phyloP scores from a whole-genome alignment of 345 rosid genomes.

The Rhizophora mangle region DNA sequence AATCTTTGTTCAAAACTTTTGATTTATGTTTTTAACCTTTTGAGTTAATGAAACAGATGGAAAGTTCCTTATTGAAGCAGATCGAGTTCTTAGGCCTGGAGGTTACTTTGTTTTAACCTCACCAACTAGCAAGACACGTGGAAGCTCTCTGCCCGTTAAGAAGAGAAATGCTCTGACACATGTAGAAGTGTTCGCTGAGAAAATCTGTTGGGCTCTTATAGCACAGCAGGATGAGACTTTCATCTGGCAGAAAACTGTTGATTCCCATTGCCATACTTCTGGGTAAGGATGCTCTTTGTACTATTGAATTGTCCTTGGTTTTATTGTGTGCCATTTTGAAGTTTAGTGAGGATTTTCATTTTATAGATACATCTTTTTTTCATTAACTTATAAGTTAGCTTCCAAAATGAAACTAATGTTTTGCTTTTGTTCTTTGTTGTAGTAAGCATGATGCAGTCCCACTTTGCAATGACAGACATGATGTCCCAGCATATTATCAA shows the following conservation, averaged over 20 bases:
- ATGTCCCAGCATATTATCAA: slow-evolving; percentile 64
- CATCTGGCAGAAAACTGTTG: slow-evolving; percentile 90
- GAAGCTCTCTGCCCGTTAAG: slow-evolving; percentile 44
- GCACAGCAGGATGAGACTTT: slow-evolving; percentile 96
- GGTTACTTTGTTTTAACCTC: slow-evolving; percentile 92
- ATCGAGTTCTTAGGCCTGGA: slow-evolving; percentile 91
- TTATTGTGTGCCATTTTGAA: slow-evolving; percentile 1
- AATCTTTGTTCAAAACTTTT: slow-evolving; percentile 9
- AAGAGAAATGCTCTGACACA: slow-evolving; percentile 52
- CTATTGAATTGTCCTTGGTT: slow-evolving; percentile 1
- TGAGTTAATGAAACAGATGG: slow-evolving; percentile 57
- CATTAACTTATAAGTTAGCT: neutral
- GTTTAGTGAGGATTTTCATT: neutral
- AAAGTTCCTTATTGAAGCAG: slow-evolving; percentile 81
- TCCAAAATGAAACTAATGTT: neutral
- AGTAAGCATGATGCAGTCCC: slow-evolving; percentile 53
- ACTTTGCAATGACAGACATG: slow-evolving; percentile 68
- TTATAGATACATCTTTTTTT: slow-evolving; percentile 1
- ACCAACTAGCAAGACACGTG: slow-evolving; percentile 57
- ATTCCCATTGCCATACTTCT: slow-evolving; percentile 55
- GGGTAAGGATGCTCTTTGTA: slow-evolving; percentile 46
- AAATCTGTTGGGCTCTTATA: slow-evolving; percentile 79
- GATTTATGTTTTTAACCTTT: slow-evolving; percentile 18
- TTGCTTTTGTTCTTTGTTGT: slow-evolving; percentile 19
- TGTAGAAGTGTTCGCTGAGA: slow-evolving; percentile 58